phyloP scores from a whole-genome alignment of 345 rosid genomes.

The Citrus unshiu region DNA sequence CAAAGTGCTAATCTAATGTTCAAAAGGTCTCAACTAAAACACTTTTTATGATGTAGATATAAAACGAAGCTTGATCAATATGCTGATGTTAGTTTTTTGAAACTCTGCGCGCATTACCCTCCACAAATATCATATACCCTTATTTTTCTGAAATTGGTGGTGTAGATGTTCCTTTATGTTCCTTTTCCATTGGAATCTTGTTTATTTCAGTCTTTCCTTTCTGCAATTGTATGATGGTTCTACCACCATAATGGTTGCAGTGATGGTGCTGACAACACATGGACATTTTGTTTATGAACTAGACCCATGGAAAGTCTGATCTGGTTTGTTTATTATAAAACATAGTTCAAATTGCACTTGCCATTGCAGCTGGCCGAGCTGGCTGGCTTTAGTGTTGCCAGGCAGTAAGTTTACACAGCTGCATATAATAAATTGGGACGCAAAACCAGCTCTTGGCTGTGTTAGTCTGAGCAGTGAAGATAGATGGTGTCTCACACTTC shows the following conservation, averaged over 20 bases:
- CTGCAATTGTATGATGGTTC: background rate
- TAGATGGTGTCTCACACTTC: conserved; percentile 47
- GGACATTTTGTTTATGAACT: background rate
- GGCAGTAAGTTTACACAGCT: conserved; percentile 75
- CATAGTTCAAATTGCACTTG: background rate
- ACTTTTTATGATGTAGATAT: background rate
- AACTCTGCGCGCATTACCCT: background rate
- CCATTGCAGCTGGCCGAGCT: conserved; percentile 90
- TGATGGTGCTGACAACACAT: background rate
- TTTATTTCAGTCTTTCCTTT: background rate
- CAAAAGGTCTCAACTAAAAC: background rate
- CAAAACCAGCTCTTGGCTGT: conserved; percentile 72
- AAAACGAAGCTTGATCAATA: background rate
- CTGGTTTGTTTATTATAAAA: background rate
- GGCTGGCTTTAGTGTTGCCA: conserved; percentile 70
- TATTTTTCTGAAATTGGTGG: background rate
- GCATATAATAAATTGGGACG: conserved; percentile 52
- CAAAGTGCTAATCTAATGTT: background rate
- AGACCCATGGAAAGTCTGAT: background rate
- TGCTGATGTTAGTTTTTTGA: background rate
- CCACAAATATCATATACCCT: background rate
- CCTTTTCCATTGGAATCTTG: background rate
- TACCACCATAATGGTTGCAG: background rate
- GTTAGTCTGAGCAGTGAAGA: conserved; percentile 54
- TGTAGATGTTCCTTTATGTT: background rate